Evolutionary conservation across 2,329 filamentous ascomycete species (phyloP).

Genomic region (Sporothrix phasma): DNA sequence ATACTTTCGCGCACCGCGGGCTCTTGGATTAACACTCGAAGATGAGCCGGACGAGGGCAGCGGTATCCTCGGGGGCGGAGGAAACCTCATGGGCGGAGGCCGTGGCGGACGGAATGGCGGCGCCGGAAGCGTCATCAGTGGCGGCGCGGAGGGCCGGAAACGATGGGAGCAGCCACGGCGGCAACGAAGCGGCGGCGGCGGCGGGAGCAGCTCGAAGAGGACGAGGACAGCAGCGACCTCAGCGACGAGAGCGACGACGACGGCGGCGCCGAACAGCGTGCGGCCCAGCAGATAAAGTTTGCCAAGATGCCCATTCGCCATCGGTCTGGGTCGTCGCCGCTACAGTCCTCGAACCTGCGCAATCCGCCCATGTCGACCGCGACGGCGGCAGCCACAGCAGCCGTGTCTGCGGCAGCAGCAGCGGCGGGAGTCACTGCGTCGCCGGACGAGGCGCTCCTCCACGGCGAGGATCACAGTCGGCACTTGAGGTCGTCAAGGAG

Average conservation of each 20-base stretch:
- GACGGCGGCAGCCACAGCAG: slow-evolving; percentile 23
- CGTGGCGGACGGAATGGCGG: not conserved
- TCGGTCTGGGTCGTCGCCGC: slow-evolving; percentile 80
- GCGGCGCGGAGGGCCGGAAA: slow-evolving; percentile 47
- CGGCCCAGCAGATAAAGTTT: slow-evolving; percentile 88
- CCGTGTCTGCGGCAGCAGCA: slow-evolving; percentile 20
- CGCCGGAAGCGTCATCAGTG: slow-evolving; percentile 6
- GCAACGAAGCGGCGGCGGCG: slow-evolving; percentile 56
- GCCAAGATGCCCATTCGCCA: slow-evolving; percentile 86
- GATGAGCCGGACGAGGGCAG: slow-evolving; percentile 64
- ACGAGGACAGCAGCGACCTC: slow-evolving; percentile 76
- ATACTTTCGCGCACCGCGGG: slow-evolving; percentile 66
- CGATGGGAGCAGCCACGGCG: slow-evolving; percentile 56
- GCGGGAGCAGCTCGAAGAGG: slow-evolving; percentile 69
- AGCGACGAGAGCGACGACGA: slow-evolving; percentile 65
- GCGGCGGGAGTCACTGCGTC: slow-evolving; percentile 23
- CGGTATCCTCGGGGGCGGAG: slow-evolving; percentile 49
- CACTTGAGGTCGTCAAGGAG: slow-evolving; percentile 60
- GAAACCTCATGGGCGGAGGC: not conserved
- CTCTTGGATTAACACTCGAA: slow-evolving; percentile 53
- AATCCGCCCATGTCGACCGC: slow-evolving; percentile 35
- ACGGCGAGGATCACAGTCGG: slow-evolving; percentile 60
- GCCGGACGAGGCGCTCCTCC: slow-evolving; percentile 33
- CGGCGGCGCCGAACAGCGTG: slow-evolving; percentile 40
- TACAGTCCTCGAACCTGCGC: slow-evolving; percentile 54